A percentile compares a stretch with the other conserved stretches of the same genome.
Evolutionary conservation across 2,329 filamentous ascomycete genomes (phyloP).

Genomic region (Alternaria sp.): DNA sequence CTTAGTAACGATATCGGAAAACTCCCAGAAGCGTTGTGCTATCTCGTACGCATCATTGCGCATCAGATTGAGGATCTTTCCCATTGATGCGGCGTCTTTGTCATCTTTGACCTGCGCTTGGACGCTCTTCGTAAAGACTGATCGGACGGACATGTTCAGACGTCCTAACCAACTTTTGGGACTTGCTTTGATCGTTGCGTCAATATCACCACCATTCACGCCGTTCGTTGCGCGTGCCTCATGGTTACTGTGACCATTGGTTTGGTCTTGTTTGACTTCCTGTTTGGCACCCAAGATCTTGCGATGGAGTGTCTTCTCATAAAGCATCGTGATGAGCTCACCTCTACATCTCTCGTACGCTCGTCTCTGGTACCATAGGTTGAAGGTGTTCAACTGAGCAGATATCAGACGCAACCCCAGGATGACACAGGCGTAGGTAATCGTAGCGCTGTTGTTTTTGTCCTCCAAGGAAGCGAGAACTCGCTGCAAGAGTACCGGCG

Average conservation of each 20-base stretch:
- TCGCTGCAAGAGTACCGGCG: conserved; percentile 75
- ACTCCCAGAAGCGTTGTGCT: conserved; percentile 87
- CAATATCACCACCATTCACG: conserved; percentile 20
- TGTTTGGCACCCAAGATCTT: conserved; percentile 59
- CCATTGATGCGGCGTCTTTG: conserved; percentile 76
- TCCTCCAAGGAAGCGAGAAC: conserved; percentile 73
- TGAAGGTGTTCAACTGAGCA: conserved; percentile 72
- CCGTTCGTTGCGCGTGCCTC: conserved; percentile 22
- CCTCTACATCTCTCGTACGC: conserved; percentile 84
- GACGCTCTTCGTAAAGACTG: conserved; percentile 28
- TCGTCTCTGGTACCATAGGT: conserved; percentile 82
- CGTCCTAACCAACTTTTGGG: conserved; percentile 16
- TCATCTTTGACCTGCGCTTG: conserved; percentile 39
- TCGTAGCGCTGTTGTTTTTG: conserved; percentile 61
- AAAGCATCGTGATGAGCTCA: conserved; percentile 85
- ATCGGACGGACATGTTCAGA: conserved; percentile 18
- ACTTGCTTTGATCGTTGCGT: conserved; percentile 7
- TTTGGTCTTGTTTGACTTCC: conserved; percentile 38
- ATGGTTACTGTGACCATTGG: conserved; percentile 27
- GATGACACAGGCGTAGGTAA: conserved; percentile 71
- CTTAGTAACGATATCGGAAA: conserved; percentile 76
- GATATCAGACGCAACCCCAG: conserved; percentile 68
- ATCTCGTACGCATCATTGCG: conserved; percentile 83
- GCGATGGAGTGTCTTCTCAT: conserved; percentile 76
- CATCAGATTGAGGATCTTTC: conserved; percentile 89